Conservation (phyloP, 2,329 filamentous ascomycete species). For the Alternaria sp. region DNA sequence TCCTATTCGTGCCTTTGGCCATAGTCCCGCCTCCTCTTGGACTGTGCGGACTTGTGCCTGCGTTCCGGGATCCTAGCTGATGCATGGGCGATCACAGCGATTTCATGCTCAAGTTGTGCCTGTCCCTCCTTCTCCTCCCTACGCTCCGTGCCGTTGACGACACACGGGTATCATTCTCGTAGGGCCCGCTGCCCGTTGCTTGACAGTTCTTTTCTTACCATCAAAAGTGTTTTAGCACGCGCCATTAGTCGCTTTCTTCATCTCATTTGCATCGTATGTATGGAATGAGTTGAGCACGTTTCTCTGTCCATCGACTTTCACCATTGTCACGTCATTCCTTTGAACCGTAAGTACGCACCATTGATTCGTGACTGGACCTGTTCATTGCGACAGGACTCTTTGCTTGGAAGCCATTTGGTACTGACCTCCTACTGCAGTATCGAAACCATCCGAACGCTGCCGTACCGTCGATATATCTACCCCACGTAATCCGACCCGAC, state of each 20-base stretch:
- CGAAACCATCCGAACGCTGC: not conserved
- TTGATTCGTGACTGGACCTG: not conserved
- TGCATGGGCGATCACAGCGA: slow-evolving; percentile 42
- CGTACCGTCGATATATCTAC: not conserved
- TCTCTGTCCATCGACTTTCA: not conserved
- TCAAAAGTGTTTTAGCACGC: slow-evolving; percentile 16
- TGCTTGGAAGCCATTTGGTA: not conserved
- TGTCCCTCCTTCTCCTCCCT: slow-evolving; percentile 30
- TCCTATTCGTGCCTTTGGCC: slow-evolving; percentile 33
- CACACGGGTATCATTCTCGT: slow-evolving; percentile 27
- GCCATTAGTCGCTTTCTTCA: slow-evolving; percentile 18
- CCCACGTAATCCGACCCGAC: slow-evolving; percentile 5
- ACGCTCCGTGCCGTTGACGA: slow-evolving; percentile 37
- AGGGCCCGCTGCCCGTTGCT: slow-evolving; percentile 14
- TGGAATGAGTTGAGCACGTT: slow-evolving; percentile 5
- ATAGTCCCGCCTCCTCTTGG: slow-evolving; percentile 36
- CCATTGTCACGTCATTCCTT: slow-evolving; percentile 1
- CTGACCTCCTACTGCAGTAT: slow-evolving; percentile 9
- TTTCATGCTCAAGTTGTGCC: slow-evolving; percentile 38
- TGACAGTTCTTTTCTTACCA: slow-evolving; percentile 13
- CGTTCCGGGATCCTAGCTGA: slow-evolving; percentile 28
- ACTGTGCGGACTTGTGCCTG: slow-evolving; percentile 38
- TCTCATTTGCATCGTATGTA: slow-evolving; percentile 3
- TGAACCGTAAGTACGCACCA: slow-evolving; percentile 18
- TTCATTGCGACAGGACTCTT: not conserved